Base-by-base conservation (phyloP, 352 stramenopile genomes). In the Phytopythium oedochilum region DNA sequence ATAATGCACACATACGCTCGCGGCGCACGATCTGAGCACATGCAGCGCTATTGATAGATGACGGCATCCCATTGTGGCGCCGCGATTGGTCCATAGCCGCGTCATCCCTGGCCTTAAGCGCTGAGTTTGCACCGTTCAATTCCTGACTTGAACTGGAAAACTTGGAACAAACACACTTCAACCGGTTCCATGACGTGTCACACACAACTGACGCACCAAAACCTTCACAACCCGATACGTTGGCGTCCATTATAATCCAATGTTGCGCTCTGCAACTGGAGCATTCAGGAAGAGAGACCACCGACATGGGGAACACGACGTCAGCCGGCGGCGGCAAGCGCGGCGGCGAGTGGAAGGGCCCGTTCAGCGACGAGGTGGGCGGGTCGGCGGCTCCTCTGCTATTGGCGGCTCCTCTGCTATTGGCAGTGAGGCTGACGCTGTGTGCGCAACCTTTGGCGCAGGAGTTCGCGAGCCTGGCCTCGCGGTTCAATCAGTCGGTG, bases 291-390 rank as follows among this genome's bases (percentile, higher is more conserved):
- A 36, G 32, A 36, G 5, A 3, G 4, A 6, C 7, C 32, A 17
- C 32, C 32, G 32, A 11, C 38, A 85, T 85, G 74, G 74, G 74
- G 35, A 85, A 80, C 45, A 60, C 40, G 23, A 34, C 48, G 29
- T 70, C 10, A 18, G n/a, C 28, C 12, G 32, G 60, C 58, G 14
- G 28, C 42, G 56, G 38, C 54, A 28, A 35, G 53, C 34, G 26
- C 5, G 34, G 55, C 17, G 49, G 25, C 49, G 79, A 79, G 50
- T 88, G 81, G 81, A 92, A 90, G 66, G 83, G 83, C 1, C 83
- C 83, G 1, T 94, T 94, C 56, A 92, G 83, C 54, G 83, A 94
- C 53, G 62, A 83, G 47, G 83, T 89, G 26, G 10, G 52, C 25
- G 14, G 23, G n/a, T 35, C 14, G 10, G 11, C 4, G 12, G 12